Evolutionary conservation across 2,329 filamentous ascomycete species (phyloP).

Genomic region (Arachnopeziza araneosa): DNA sequence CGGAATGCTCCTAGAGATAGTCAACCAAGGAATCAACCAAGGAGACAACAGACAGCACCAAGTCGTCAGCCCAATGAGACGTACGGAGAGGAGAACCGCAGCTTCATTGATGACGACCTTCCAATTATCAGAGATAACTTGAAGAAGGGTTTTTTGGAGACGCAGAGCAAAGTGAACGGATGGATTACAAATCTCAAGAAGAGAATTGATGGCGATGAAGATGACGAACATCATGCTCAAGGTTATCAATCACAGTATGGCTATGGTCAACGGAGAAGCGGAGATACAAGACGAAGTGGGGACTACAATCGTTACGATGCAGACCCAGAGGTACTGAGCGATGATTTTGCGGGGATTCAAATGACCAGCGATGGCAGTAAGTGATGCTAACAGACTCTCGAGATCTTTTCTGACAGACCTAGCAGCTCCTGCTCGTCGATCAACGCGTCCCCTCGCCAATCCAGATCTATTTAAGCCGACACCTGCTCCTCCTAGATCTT

Average conservation of each 20-base stretch:
- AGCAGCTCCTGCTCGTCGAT: slow-evolving; percentile 47
- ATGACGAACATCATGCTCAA: slow-evolving; percentile 44
- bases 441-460: slow-evolving; percentile 65
- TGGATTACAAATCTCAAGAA: slow-evolving; percentile 93
- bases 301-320: slow-evolving; percentile 93
- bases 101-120: slow-evolving; percentile 93
- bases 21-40: slow-evolving; percentile 36
- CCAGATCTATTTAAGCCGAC: slow-evolving; percentile 74
- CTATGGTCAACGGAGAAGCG: slow-evolving; percentile 46
- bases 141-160: slow-evolving; percentile 90
- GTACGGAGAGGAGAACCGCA: slow-evolving; percentile 66
- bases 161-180: slow-evolving; percentile 84
- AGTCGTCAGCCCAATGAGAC: slow-evolving; percentile 46
- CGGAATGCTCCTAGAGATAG: slow-evolving; percentile 35
- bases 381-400: slow-evolving; percentile 26
- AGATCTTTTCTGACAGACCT: slow-evolving; percentile 21
- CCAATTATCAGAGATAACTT: slow-evolving; percentile 90
- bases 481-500: slow-evolving; percentile 36
- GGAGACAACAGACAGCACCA: slow-evolving; percentile 47
- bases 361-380: slow-evolving; percentile 58
- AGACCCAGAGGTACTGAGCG: slow-evolving; percentile 81
- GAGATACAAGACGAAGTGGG: slow-evolving; percentile 67
- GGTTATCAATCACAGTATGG: slow-evolving; percentile 19
- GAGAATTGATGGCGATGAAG: slow-evolving; percentile 84
- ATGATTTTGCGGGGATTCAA: slow-evolving; percentile 76